A percentile compares a stretch with the other conserved stretches of the same genome.
Conservation (phyloP, 495 filamentous ascomycete genomes). For the Hypoxylon fragiforme region DNA sequence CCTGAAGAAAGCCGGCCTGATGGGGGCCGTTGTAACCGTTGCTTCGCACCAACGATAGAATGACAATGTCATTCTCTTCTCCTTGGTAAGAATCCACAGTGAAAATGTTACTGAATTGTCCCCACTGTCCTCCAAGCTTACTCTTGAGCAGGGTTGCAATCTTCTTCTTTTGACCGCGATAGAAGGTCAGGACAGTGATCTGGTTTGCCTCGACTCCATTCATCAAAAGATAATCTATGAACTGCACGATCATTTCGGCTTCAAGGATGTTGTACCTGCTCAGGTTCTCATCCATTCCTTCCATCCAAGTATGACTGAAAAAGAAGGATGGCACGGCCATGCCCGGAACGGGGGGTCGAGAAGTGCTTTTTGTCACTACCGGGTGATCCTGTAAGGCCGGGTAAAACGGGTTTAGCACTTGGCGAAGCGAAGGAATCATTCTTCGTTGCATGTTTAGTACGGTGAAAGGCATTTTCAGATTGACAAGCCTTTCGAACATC, state of each 20-base stretch:
- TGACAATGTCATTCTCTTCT: conserved; percentile 85
- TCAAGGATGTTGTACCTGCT: conserved; percentile 76
- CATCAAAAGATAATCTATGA: conserved; percentile 70
- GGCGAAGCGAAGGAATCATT: conserved; percentile 71
- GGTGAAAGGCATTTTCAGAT: conserved; percentile 65
- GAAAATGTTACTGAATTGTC: conserved; percentile 62
- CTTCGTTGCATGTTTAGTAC: conserved; percentile 68
- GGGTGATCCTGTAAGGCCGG: conserved; percentile 68
- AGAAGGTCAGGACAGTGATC: conserved; percentile 90
- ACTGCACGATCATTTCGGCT: conserved; percentile 73
- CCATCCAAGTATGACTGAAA: conserved; percentile 71
- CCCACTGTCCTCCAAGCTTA: conserved; percentile 55
- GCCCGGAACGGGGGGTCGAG: conserved; percentile 67
- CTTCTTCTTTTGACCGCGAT: conserved; percentile 79
- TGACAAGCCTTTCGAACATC: conserved; percentile 66
- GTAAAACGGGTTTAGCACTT: conserved; percentile 66
- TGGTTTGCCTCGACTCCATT: conserved; percentile 62
- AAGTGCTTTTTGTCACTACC: conserved; percentile 54
- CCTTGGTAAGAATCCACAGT: conserved; percentile 96
- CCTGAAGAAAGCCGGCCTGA: conserved; percentile 65
- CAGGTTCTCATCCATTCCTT: conserved; percentile 63
- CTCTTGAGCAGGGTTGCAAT: conserved; percentile 58
- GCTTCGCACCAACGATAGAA: conserved; percentile 84
- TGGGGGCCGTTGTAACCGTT: conserved; percentile 23
- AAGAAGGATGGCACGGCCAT: conserved; percentile 74